Evolutionary conservation across 164 flowering plant genomes (phyloP).

Genomic region (Stephania cephalantha): DNA sequence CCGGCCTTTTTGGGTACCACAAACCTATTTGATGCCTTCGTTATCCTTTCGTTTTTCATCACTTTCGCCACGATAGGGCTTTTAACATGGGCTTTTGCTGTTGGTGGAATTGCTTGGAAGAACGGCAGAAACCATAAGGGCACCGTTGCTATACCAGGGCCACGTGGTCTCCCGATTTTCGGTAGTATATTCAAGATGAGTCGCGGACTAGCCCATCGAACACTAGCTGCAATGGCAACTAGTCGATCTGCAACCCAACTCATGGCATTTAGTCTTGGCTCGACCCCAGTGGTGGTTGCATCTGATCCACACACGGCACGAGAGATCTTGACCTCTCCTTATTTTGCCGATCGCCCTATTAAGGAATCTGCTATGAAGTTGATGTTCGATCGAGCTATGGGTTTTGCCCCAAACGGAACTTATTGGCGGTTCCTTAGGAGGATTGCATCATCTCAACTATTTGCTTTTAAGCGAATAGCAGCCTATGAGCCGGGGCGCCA

Average conservation of each 20-base stretch:
- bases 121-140: constrained; percentile 42
- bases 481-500: constrained; percentile 46
- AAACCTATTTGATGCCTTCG: constrained; percentile 18
- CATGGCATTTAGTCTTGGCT: constrained; percentile 74
- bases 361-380: constrained; percentile 63
- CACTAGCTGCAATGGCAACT: constrained; percentile 42
- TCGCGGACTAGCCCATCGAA: constrained; percentile 52
- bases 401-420: constrained; percentile 66
- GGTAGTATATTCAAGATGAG: constrained; percentile 45
- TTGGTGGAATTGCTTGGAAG: constrained; percentile 65
- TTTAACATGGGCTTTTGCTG: constrained; percentile 42
- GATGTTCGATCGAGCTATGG: constrained; percentile 72
- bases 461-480: constrained; percentile 40
- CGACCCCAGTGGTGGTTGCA: constrained; percentile 52
- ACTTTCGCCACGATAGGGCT: constrained; percentile 19
- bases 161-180: constrained; percentile 53
- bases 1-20: constrained; percentile 45
- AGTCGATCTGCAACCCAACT: constrained; percentile 25
- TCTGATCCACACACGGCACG: constrained; percentile 47
- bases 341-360: constrained; percentile 68
- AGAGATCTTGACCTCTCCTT: constrained; percentile 54
- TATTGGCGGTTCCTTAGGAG: constrained; percentile 69
- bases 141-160: constrained; percentile 44
- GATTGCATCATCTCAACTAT: constrained; percentile 59
- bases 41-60: constrained; percentile 22